Base-by-base conservation (phyloP, 2,329 filamentous ascomycete species). In the Clarireedia homoeocarpa region DNA sequence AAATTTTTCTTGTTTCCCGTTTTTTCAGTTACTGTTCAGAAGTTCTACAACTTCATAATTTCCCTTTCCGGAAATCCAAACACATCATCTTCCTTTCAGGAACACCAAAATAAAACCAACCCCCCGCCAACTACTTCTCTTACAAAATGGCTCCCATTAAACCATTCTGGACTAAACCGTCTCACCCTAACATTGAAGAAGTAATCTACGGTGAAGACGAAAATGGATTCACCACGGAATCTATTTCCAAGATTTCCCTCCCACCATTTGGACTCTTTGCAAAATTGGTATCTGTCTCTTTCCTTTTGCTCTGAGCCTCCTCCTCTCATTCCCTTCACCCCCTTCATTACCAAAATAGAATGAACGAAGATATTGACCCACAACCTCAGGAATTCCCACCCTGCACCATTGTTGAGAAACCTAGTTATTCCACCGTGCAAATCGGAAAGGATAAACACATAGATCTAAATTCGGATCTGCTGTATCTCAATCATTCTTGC, bases 401-500 rank as follows among this genome's bases (percentile, higher is more conserved):
- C 3, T 82, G 82, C 66, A 80, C 78, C 17, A 66, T 72, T n/a
- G 77, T 78, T 51, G 69, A 73, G 3, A 74, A 77, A 59, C 74
- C 81, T 2, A 84, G 80, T 10, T 86, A 86, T 63, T 80, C 82
- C 30, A 85, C 83, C 2, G 82, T 86, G 26, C 83, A 86, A 71
- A 78, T 77, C 59, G 79, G 75, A 58, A 71, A 71, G 53, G 69
- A 79, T 61, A 72, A 71, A 56, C 83, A 86, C 67, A 70, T 86
- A 63, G 77, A 81, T 64, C 72, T 86, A 45, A 86, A 86, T 72
- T 84, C 79, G 64, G 83, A 86, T 65, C 67, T 86, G 66, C 69
- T 86, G 47, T 86, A 85, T 70, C 82, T 85, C 62, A 86, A 86
- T 69, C 83, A 86, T 71, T 83, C 80, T 4, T 86, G 83, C 70